Evolutionary conservation across 495 filamentous ascomycete species (phyloP), one percentile per base, ranked within the genome.

Genomic region (Lepraria neglecta): DNA sequence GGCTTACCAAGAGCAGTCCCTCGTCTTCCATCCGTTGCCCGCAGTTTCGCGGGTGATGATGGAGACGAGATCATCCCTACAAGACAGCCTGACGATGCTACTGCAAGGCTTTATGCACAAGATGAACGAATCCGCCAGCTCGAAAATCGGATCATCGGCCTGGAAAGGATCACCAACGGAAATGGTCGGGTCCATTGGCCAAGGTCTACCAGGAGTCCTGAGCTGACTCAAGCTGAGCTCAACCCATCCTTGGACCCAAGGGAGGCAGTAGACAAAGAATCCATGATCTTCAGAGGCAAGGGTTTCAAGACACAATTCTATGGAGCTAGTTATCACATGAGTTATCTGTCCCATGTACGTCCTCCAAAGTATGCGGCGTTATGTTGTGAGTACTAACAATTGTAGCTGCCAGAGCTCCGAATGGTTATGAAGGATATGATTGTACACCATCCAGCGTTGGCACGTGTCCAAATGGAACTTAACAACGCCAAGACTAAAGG

Each of bases 281-380:
- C 35, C 56, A 72, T 56, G 68, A 77, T 58, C 60, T 82, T 82
- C 51, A 71, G 78, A 21, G 78, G 79, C 11, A 80, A 76, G 56
- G 72, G 74, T 33, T 73, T 73, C 45, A 77, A 77, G 57, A 80
- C 77, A 0, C 69, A 74, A 31, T 82, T 77, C 64, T 76, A 76
- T 54, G 80, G 80, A 24, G 73, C 78, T 10, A 80, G 75, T 47
- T 75, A 79, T 60, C 69, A 72, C 21, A 73, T 71, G 1, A 73
- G 75, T 17, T 72, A 74, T 6, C 53, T 82, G n/a, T 71, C 72
- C 24, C 77, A 79, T 64, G 79, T 82, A 69, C 67, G 74, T 3
- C 9, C 70, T 11, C 48, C 6, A 4, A 19, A 27, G 5, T 52
- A 10, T 17, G 7, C 21, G 55, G 21, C 19, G 10, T n/a, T 19